Evolutionary conservation across 2,329 filamentous ascomycete genomes (phyloP).

Genomic region (Fusarium sp.): DNA sequence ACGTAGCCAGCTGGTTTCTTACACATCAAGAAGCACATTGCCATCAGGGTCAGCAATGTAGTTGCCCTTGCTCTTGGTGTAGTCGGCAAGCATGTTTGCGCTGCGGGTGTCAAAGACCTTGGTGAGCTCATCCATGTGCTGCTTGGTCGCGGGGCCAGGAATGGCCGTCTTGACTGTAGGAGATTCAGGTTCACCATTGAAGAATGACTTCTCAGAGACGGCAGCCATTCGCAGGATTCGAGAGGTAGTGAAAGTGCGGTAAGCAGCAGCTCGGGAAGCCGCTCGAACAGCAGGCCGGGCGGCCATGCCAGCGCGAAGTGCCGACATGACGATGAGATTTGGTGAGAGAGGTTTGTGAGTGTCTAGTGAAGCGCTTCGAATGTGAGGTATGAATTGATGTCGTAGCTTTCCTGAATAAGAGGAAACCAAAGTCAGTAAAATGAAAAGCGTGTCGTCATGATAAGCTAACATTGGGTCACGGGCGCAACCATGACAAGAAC

Average conservation of each 20-base stretch:
- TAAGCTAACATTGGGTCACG: constrained; percentile 20
- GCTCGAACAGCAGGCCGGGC: constrained; percentile 39
- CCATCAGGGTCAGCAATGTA: constrained; percentile 83
- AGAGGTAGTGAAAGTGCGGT: constrained; percentile 47
- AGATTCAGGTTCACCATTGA: constrained; percentile 65
- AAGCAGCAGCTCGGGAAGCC: constrained; percentile 32
- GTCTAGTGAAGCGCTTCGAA: not conserved
- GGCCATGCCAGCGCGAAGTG: constrained; percentile 51
- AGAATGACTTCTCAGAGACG: constrained; percentile 57
- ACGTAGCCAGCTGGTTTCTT: constrained; percentile 52
- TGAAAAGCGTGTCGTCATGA: constrained; percentile 32
- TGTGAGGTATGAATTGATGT: constrained; percentile 8
- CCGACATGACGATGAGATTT: constrained; percentile 48
- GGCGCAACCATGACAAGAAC: constrained; percentile 16
- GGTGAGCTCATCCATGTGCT: constrained; percentile 78
- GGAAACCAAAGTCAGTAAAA: constrained; percentile 1
- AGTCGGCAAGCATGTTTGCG: constrained; percentile 87
- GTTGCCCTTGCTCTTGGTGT: constrained; percentile 82
- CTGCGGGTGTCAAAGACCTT: constrained; percentile 88
- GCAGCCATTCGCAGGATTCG: constrained; percentile 48
- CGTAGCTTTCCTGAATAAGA: not conserved
- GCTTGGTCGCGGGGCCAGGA: constrained; percentile 82
- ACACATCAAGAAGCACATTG: constrained; percentile 81
- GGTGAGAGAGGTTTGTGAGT: constrained; percentile 6
- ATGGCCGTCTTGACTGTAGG: constrained; percentile 73